Evolutionary conservation across 352 stramenopile species (phyloP).

Genomic region (Phytopythium montanum): DNA sequence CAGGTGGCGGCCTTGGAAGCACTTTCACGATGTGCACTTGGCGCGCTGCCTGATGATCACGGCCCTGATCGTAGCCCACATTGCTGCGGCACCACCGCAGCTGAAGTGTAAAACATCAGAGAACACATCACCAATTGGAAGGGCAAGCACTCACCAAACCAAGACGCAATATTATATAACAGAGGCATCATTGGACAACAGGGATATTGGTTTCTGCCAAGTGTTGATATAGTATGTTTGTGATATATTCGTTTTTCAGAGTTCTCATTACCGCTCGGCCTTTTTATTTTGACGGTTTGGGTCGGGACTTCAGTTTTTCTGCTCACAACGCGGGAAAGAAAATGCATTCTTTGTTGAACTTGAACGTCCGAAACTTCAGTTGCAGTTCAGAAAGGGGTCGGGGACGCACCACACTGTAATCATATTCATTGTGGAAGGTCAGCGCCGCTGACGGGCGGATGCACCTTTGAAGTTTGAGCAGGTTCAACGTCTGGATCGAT

Average conservation of each 20-base stretch:
- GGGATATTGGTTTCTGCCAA: too few relatives aligned
- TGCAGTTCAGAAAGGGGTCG: slow-evolving; percentile 15
- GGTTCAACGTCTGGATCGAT: slow-evolving; percentile 1
- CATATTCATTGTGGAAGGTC: neutral
- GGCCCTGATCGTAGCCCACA: neutral
- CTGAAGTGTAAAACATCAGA: neutral
- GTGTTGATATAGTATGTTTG: too few relatives aligned
- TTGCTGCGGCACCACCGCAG: neutral
- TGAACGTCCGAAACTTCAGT: slow-evolving; percentile 21
- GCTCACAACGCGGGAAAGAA: slow-evolving; percentile 3
- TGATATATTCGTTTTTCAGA: too few relatives aligned
- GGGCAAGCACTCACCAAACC: too few relatives aligned
- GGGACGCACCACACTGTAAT: neutral
- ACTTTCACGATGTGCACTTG: neutral
- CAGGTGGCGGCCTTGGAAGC: too few relatives aligned
- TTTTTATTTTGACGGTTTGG: neutral
- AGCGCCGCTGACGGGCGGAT: too few relatives aligned
- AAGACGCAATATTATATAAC: too few relatives aligned
- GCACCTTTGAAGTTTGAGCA: slow-evolving; percentile 1
- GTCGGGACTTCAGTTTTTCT: slow-evolving; percentile 29
- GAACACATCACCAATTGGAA: neutral
- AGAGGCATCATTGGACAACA: too few relatives aligned
- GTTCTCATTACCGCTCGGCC: neutral
- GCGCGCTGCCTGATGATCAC: neutral
- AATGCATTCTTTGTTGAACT: slow-evolving; percentile 19